Conservation (phyloP, 2,329 filamentous ascomycete species). For the Colletotrichum sp. region DNA sequence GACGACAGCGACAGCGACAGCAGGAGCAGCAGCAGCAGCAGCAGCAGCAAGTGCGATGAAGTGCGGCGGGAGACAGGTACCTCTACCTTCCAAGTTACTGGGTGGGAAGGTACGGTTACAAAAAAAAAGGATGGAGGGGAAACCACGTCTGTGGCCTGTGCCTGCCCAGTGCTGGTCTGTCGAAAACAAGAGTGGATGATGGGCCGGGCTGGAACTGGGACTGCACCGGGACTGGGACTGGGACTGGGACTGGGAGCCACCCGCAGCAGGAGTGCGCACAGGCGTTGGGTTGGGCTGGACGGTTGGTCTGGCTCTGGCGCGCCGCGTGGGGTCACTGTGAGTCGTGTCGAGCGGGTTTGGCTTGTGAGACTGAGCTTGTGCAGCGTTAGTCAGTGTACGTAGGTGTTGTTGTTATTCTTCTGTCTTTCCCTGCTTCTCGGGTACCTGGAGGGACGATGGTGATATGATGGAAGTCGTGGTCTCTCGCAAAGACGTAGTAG, state of each 20-base stretch:
- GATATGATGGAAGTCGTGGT: neutral
- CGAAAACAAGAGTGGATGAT: neutral
- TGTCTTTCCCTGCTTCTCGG: neutral
- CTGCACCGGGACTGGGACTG: neutral
- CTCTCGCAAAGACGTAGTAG: neutral
- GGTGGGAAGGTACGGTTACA: neutral
- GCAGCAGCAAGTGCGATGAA: neutral
- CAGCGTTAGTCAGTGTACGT: neutral
- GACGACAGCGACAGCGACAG: neutral
- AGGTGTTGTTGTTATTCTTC: neutral
- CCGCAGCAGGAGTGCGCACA: neutral
- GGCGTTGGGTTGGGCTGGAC: neutral
- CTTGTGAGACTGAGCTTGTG: neutral
- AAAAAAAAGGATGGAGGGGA: neutral
- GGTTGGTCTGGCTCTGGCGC: neutral
- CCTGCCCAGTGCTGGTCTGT: neutral
- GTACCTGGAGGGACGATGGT: neutral
- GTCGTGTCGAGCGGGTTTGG: neutral
- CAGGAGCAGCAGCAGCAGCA: neutral
- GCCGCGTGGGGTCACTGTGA: neutral
- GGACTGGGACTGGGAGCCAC: neutral
- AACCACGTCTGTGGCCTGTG: neutral
- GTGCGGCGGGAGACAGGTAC: neutral
- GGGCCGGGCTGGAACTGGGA: constrained; percentile 15
- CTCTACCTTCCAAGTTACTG: neutral